A percentile compares a stretch with the other conserved stretches of the same genome.
These are phyloP conservation scores for Alternaria dauci DNA, from an alignment of 2,329 filamentous ascomycete genomes.

Conservation along the genomic window DNA sequence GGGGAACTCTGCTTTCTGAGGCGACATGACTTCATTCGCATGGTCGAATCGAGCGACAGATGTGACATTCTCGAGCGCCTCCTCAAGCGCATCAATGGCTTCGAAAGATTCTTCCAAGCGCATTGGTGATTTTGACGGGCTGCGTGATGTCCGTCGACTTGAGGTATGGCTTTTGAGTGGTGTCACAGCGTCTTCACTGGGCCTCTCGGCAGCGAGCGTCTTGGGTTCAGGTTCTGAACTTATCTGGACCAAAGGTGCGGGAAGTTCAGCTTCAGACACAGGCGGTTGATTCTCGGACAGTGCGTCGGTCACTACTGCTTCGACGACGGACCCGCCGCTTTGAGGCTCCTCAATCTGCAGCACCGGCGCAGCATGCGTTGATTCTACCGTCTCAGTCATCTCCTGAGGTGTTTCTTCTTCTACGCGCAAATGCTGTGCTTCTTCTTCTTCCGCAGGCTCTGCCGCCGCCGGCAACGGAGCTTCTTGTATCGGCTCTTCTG, in stretches of 20 bases:
- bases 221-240: constrained; percentile 41
- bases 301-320: not conserved
- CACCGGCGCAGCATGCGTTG: constrained; percentile 1
- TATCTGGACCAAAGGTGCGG: constrained; percentile 29
- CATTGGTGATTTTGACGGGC: constrained; percentile 43
- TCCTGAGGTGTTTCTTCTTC: constrained; percentile 6
- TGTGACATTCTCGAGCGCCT: constrained; percentile 60
- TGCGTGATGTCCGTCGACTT: constrained; percentile 34
- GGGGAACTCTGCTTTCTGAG: constrained; percentile 28
- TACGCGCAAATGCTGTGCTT: constrained; percentile 3
- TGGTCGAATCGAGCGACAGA: constrained; percentile 49
- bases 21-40: constrained; percentile 41
- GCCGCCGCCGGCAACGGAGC: not conserved
- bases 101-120: constrained; percentile 58
- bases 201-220: constrained; percentile 36
- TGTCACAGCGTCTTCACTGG: constrained; percentile 34
- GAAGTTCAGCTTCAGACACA: constrained; percentile 12
- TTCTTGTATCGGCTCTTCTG: constrained; percentile 4
- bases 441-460: constrained; percentile 4
- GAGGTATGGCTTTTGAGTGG: constrained; percentile 32
- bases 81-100: constrained; percentile 61
- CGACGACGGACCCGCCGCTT: not conserved
- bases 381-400: not conserved
- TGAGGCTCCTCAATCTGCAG: constrained; percentile 7
- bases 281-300: constrained; percentile 1